These are phyloP conservation scores for Lyophyllum semitale DNA, from an alignment of 768 basidiomycete species.

Conservation along the genomic window DNA sequence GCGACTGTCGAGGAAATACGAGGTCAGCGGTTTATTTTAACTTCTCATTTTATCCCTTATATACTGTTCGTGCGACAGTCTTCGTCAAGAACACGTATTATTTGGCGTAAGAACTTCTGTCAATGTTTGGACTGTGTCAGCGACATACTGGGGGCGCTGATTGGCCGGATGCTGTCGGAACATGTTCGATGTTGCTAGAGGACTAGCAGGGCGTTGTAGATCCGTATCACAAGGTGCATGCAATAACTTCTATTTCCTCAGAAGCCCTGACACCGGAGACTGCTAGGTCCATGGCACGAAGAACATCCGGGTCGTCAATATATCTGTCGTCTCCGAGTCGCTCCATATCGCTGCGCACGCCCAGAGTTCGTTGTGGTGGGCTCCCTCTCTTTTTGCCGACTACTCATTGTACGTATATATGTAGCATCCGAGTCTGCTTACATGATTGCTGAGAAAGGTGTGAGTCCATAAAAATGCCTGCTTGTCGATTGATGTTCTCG, in stretches of 20 bases:
- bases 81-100: constrained; percentile 17
- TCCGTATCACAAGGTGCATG: constrained; percentile 39
- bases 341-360: constrained; percentile 51
- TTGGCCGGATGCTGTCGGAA: constrained; percentile 43
- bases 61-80: constrained; percentile 8
- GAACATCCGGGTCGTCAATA: constrained; percentile 56
- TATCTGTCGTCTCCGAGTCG: constrained; percentile 57
- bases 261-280: not conserved
- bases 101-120: constrained; percentile 10
- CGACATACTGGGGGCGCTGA: no score
- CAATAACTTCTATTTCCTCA: not conserved
- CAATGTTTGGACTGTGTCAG: not conserved
- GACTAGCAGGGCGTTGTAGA: constrained; percentile 56
- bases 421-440: constrained; percentile 47
- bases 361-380: constrained; percentile 32
- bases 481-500: not conserved
- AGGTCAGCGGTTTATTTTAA: constrained; percentile 16
- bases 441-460: constrained; percentile 50
- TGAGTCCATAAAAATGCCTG: not conserved
- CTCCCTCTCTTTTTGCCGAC: not conserved
- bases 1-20: constrained; percentile 35
- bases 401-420: no score
- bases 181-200: constrained; percentile 55
- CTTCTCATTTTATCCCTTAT: not conserved
- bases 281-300: constrained; percentile 55